phyloP scores from a whole-genome alignment of 768 basidiomycete species.

The Grammothele lineata region DNA sequence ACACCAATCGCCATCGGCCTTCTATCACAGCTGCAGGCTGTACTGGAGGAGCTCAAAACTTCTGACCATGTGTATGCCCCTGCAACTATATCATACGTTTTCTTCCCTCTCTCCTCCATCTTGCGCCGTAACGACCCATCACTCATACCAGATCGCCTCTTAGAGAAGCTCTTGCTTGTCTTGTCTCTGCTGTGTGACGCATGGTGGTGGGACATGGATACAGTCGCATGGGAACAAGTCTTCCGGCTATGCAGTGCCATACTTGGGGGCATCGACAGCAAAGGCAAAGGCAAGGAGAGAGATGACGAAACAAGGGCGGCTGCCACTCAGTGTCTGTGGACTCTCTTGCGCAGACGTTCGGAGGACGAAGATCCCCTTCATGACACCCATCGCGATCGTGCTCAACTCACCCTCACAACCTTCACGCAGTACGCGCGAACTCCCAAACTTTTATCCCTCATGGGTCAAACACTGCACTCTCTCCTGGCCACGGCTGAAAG shows the following conservation, averaged over 20 bases:
- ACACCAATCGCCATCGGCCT: constrained; percentile 44
- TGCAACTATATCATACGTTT: constrained; percentile 74
- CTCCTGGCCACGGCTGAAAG: constrained; percentile 60
- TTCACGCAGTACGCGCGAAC: constrained; percentile 44
- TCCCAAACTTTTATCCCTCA: constrained; percentile 60
- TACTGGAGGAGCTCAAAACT: constrained; percentile 41
- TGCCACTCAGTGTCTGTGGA: constrained; percentile 60
- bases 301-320: constrained; percentile 83
- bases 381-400: constrained; percentile 7
- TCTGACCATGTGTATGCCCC: constrained; percentile 40
- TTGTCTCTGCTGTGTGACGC: constrained; percentile 55
- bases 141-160: constrained; percentile 71
- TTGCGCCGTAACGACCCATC: constrained; percentile 69
- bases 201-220: constrained; percentile 87
- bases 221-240: constrained; percentile 76
- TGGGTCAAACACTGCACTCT: constrained; percentile 79
- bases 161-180: constrained; percentile 66
- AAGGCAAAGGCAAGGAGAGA: constrained; percentile 61
- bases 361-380: constrained; percentile 33
- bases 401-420: constrained; percentile 19
- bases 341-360: constrained; percentile 54
- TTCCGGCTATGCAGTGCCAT: constrained; percentile 72
- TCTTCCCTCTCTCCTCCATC: constrained; percentile 84
- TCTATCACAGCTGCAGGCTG: constrained; percentile 48
- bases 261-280: constrained; percentile 59